Conservation (phyloP, 768 basidiomycete genomes). For the Pholiota microspora region DNA sequence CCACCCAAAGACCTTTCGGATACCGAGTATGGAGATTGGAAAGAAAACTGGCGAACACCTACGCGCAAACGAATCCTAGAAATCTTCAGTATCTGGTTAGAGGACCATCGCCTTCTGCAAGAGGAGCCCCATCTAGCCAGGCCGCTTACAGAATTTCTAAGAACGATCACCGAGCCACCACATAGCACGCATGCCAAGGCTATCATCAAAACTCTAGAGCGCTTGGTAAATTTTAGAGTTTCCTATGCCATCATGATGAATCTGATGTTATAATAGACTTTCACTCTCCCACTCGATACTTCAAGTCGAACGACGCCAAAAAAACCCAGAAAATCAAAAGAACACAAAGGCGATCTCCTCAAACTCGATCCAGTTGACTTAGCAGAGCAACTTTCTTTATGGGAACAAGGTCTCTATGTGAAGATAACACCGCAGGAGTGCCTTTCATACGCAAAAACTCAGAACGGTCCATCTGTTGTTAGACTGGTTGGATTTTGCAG, state of each 20-base stretch:
- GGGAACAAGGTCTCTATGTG: constrained; percentile 67
- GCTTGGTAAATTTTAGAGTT: constrained; percentile 40
- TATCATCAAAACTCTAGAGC: constrained; percentile 51
- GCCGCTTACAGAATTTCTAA: constrained; percentile 55
- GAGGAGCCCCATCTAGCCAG: constrained; percentile 64
- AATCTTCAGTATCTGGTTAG: constrained; percentile 60
- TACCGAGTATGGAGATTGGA: constrained; percentile 64
- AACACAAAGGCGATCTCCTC: constrained; percentile 58
- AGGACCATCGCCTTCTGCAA: constrained; percentile 56
- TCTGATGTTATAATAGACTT: constrained; percentile 34
- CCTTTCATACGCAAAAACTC: constrained; percentile 54
- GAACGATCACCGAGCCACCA: constrained; percentile 36
- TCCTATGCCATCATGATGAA: constrained; percentile 7
- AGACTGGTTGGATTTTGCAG: constrained; percentile 54
- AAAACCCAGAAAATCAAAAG: constrained; percentile 44
- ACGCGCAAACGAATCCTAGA: constrained; percentile 61
- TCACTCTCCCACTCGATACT: constrained; percentile 27
- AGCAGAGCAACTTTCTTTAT: constrained; percentile 79
- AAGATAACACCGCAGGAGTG: constrained; percentile 76
- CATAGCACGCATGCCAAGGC: constrained; percentile 44
- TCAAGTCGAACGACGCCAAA: constrained; percentile 26
- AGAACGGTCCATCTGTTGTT: constrained; percentile 32
- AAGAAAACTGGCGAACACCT: constrained; percentile 54
- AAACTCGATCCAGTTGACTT: constrained; percentile 67
- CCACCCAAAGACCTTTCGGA: constrained; percentile 47